Conservation (phyloP, 768 basidiomycete genomes). For the Trametes elegans region DNA sequence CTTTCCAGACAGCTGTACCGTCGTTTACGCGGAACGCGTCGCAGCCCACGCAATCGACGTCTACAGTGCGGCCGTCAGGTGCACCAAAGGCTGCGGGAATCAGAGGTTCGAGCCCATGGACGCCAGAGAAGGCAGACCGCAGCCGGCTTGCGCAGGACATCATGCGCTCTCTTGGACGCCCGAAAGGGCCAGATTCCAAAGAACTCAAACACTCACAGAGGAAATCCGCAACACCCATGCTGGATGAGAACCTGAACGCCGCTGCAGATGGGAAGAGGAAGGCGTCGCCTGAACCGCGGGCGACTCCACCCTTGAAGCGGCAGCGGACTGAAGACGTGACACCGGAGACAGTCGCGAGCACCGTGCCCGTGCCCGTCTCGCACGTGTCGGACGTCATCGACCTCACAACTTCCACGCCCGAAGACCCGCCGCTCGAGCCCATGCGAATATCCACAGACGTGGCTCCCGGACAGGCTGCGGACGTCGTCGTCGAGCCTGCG, state of each 20-base stretch:
- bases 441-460: neutral
- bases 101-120: constrained; percentile 9
- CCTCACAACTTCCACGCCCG: neutral
- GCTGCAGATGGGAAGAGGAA: constrained; percentile 5
- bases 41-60: neutral
- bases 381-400: constrained; percentile 8
- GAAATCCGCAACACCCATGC: neutral
- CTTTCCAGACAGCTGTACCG: neutral
- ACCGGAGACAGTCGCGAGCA: too few relatives aligned
- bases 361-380: too few relatives aligned
- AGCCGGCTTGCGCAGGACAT: constrained; percentile 56
- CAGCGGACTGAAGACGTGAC: constrained; percentile 1
- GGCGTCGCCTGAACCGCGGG: neutral
- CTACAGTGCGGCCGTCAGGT: neutral
- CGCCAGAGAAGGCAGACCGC: constrained; percentile 46
- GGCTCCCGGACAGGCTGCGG: neutral
- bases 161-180: constrained; percentile 46
- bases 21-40: neutral
- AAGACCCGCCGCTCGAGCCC: neutral
- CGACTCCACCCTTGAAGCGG: constrained; percentile 6
- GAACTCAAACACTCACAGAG: neutral
- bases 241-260: neutral
- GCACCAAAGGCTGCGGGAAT: neutral
- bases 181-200: constrained; percentile 7
- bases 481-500: neutral